Base-by-base conservation (phyloP, 78 protist genomes). In the Parvularia atlantis region DNA sequence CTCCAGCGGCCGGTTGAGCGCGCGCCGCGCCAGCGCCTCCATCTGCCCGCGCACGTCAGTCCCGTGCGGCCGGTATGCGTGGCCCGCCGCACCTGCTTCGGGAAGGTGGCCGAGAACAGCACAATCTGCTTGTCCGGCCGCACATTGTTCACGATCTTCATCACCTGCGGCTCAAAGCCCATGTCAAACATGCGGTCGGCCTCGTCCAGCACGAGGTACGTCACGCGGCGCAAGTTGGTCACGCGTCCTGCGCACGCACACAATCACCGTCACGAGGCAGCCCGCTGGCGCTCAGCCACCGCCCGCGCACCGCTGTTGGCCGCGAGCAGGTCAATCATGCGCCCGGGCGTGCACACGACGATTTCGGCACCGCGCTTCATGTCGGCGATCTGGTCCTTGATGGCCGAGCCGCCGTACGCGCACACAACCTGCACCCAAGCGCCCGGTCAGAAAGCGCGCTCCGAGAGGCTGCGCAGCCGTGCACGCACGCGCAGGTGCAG, bases 111-210 rank as follows among this genome's bases (percentile, higher is more conserved):
- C 0, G 93, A 85, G 66, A 90, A 93, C 80, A 96, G 36, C 31
- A 91, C 92, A 26, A 85, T 82, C 75, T 95, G 99, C 26, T 94
- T 57, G 61, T 86, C 87, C 13, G 96, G 96, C 31, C 93, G 83
- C 37, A 82, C 69, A 78, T 79, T 84, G 11, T 77, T 84, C 44
- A 93, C 30, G 40, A 95, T 41, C 13, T 89, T 73, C 66, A 30
- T 76, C 28, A 94, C 85, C 71, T 94, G 98, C 28, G 95, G 95
- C 61, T 78, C 89, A 66, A 67, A 67, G 37, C 95, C 99, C 81
- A 93, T 66, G 74, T 97, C 99, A 70, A 97, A 89, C 99, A 97
- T 93, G 37, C 98, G 84, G 73, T 97, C 99, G 17, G 99, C 99
- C 71, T 97, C 99, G 78, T 97, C 99, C 28, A 97, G 75, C 1